Evolutionary conservation across 805 yeast genomes (phyloP), one percentile per base, ranked within the genome.

Genomic region (Suhomyces prunicola): DNA sequence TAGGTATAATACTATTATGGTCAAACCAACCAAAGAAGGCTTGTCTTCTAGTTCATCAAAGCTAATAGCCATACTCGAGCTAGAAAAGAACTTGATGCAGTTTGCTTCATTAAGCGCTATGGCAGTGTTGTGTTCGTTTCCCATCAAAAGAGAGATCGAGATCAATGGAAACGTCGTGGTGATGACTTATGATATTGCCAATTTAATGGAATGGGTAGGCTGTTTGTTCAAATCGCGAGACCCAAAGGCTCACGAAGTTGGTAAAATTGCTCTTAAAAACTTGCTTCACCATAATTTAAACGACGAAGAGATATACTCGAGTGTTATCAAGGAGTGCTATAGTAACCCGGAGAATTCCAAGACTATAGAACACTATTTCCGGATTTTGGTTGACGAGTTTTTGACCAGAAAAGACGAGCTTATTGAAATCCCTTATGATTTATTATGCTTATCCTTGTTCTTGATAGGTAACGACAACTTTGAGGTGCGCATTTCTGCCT

Each of bases 61-160:
- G 39, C 44, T 47, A 8, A 47, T 47, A 26, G 23, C 49, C 7
- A 81, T 92, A 2, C 74, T 93, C 49, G 97, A 92, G 64, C 78
- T 92, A 40, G 96, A 90, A 62, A 82, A 82, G 58, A 80, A 85
- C 46, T 83, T 85, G 31, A 67, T 90, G 5, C 90, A 90, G 57
- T 71, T 79, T 19, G 78, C 96, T 1, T 83, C 96, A 0, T 75
- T 90, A 47, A 87, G 90, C 54, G 84, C 96, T 41, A 89, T 94
- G 96, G 89, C 96, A 0, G 78, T 86, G 0, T 71, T 94, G 26
- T 84, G 96, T 59, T 77, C 85, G 2, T 94, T 96, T n/a, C 82
- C 86, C 2, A 81, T 91, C 7, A 78, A 81, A 5, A 80, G 77
- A 49, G 65, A 70, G 9, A 69, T 78, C 31, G 69, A 74, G 29